Conservation (phyloP, 192 early-diverging fungal species). For the Pecoramyces ruminantium region DNA sequence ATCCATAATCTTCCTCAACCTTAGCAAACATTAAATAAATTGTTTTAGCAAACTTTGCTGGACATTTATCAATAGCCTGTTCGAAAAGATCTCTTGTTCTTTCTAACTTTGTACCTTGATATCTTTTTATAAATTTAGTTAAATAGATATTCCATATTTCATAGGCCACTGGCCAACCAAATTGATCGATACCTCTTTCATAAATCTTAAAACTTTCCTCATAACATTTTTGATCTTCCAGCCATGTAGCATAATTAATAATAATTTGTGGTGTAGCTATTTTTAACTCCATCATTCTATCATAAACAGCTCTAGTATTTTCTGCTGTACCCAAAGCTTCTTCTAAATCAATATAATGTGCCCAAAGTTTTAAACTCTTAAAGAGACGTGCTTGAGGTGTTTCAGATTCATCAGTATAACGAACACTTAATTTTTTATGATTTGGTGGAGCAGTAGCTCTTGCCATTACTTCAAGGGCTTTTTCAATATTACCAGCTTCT, state of each 20-base stretch:
- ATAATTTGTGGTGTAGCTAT: slow-evolving; percentile 93
- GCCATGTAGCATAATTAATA: slow-evolving; percentile 80
- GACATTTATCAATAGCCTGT: slow-evolving; percentile 72
- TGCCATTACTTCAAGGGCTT: slow-evolving; percentile 50
- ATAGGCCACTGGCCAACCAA: slow-evolving; percentile 90
- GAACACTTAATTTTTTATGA: slow-evolving; percentile 18
- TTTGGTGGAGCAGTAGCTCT: slow-evolving; percentile 53
- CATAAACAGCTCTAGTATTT: slow-evolving; percentile 66
- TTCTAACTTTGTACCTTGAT: slow-evolving; percentile 74
- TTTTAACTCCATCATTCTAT: slow-evolving; percentile 78
- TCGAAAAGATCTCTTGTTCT: slow-evolving; percentile 89
- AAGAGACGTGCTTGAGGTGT: slow-evolving; percentile 66
- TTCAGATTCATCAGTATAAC: slow-evolving; percentile 63
- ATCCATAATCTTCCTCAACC: slow-evolving; percentile 80
- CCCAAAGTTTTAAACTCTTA: slow-evolving; percentile 79
- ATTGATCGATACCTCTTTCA: slow-evolving; percentile 89
- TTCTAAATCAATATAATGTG: slow-evolving; percentile 83
- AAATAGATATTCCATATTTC: slow-evolving; percentile 97
- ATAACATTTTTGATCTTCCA: slow-evolving; percentile 77
- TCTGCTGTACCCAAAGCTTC: slow-evolving; percentile 75
- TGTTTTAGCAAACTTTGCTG: slow-evolving; percentile 66
- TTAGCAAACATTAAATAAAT: slow-evolving; percentile 81
- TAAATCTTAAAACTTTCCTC: slow-evolving; percentile 93
- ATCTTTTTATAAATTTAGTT: slow-evolving; percentile 64
- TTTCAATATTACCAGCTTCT: slow-evolving; percentile 15